Evolutionary conservation across 495 filamentous ascomycete species (phyloP).

Genomic region (Astrothelium subdiscretum): DNA sequence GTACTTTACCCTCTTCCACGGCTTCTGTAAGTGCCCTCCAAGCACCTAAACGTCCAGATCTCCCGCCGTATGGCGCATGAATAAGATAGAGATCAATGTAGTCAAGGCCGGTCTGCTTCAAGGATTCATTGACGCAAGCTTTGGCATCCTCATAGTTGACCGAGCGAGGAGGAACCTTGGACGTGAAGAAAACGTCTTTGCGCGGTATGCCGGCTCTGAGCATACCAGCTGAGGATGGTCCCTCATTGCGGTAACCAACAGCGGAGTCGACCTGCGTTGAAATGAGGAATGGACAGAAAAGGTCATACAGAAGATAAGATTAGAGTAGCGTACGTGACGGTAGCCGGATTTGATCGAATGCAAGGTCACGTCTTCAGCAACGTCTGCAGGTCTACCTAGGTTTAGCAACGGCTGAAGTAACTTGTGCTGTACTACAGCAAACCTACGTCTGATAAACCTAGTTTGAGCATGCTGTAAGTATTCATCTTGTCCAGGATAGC

Average conservation of each 20-base stretch:
- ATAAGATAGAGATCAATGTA: constrained; percentile 58
- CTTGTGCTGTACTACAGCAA: constrained; percentile 3
- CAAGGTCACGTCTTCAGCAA: constrained; percentile 43
- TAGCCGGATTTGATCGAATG: constrained; percentile 62
- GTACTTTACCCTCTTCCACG: constrained; percentile 50
- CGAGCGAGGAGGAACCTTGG: constrained; percentile 45
- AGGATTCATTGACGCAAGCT: constrained; percentile 37
- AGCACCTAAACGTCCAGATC: constrained; percentile 41
- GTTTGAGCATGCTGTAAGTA: constrained; percentile 2
- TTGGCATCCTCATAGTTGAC: constrained; percentile 42
- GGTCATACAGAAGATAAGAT: not conserved
- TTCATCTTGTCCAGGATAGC: not conserved
- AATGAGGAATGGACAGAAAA: constrained; percentile 2
- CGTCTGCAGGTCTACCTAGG: constrained; percentile 36
- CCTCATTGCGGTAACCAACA: constrained; percentile 59
- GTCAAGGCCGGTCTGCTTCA: constrained; percentile 41
- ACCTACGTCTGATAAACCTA: constrained; percentile 66
- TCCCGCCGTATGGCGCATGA: constrained; percentile 48
- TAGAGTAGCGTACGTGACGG: constrained; percentile 44
- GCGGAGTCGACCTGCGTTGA: constrained; percentile 56
- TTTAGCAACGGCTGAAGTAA: constrained; percentile 11
- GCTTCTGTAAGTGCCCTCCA: constrained; percentile 57
- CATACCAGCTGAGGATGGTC: constrained; percentile 51
- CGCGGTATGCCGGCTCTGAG: constrained; percentile 45
- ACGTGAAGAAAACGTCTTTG: constrained; percentile 58